A percentile compares a stretch with the other conserved stretches of the same genome.
phyloP scores from a whole-genome alignment of 73 alveolate species.

The Diophrys appendiculata region DNA sequence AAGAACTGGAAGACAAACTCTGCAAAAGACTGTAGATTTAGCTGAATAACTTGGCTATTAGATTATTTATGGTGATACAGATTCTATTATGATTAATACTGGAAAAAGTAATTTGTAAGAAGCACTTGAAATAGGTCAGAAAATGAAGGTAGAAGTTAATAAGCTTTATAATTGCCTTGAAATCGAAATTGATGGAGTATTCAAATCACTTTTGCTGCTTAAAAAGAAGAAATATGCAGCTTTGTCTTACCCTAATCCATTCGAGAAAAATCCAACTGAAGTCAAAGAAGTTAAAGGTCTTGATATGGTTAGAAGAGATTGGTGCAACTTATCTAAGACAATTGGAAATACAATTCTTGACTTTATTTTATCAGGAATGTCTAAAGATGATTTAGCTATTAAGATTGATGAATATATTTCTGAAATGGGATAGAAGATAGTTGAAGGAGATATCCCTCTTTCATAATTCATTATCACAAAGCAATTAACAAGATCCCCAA shows the following conservation, averaged over 20 bases:
- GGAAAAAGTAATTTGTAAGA: slow-evolving; percentile 74
- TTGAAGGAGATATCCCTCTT: slow-evolving; percentile 63
- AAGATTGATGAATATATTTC: slow-evolving; percentile 75
- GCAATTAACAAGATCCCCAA: slow-evolving; percentile 85
- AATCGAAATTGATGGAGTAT: slow-evolving; percentile 98
- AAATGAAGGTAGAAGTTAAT: slow-evolving; percentile 85
- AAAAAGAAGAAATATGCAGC: slow-evolving; percentile 99
- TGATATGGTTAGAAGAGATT: slow-evolving; percentile 99
- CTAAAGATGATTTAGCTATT: slow-evolving; percentile 83
- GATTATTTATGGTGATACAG: slow-evolving; percentile 99
- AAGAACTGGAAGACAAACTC: slow-evolving; percentile 94
- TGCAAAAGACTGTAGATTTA: slow-evolving; percentile 78
- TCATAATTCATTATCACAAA: slow-evolving; percentile 82
- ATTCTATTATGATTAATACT: slow-evolving; percentile 96
- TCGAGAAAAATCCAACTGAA: slow-evolving; percentile 60
- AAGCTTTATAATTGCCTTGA: slow-evolving; percentile 91
- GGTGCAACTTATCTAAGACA: slow-evolving; percentile 92
- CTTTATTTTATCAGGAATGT: slow-evolving; percentile 76
- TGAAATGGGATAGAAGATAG: slow-evolving; percentile 71
- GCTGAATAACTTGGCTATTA: slow-evolving; percentile 65
- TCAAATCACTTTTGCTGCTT: slow-evolving; percentile 85
- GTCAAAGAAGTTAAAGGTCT: slow-evolving; percentile 86
- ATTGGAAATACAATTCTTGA: slow-evolving; percentile 80
- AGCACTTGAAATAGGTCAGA: slow-evolving; percentile 84
- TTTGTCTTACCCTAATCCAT: slow-evolving; percentile 73